Percentiles rank a stretch among this genome's conserved stretches.
Evolutionary conservation across 371 early-diverging fungal species (phyloP).

Genomic region (Basidiobolus meristosporus): DNA sequence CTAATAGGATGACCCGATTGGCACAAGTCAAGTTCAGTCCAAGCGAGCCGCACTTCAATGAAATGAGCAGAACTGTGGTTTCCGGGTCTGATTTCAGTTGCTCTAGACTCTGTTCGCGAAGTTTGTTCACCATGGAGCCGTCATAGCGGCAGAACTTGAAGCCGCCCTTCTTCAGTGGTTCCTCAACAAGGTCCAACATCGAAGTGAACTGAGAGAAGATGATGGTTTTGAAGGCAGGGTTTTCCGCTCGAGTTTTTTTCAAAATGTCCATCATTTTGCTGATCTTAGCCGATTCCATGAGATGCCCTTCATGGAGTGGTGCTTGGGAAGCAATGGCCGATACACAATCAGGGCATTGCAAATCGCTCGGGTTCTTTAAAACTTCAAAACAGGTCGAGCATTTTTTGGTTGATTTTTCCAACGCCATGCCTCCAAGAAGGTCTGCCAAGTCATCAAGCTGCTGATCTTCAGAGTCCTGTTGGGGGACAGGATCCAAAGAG

Average conservation of each 20-base stretch:
- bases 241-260: background rate
- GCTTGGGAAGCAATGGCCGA: no score
- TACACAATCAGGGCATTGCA: no score
- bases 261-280: background rate
- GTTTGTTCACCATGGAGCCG: constrained; percentile 38
- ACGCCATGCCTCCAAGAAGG: no score
- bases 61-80: constrained; percentile 50
- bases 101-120: constrained; percentile 32
- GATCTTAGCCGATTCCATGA: constrained; percentile 3
- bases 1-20: constrained; percentile 17
- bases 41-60: constrained; percentile 72
- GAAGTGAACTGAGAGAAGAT: constrained; percentile 27
- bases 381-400: no score
- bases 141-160: constrained; percentile 36
- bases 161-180: constrained; percentile 11
- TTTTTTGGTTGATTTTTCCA: no score
- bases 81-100: constrained; percentile 21
- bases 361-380: no score
- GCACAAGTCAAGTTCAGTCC: constrained; percentile 79
- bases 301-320: no score
- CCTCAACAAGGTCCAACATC: constrained; percentile 46
- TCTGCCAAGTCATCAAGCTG: no score
- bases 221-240: constrained; percentile 1
- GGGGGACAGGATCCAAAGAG: no score
- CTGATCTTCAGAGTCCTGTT: no score